A percentile compares a stretch with the other conserved stretches of the same genome.
phyloP scores from a whole-genome alignment of 164 flowering plant genomes.

The Vitis rotundifolia region DNA sequence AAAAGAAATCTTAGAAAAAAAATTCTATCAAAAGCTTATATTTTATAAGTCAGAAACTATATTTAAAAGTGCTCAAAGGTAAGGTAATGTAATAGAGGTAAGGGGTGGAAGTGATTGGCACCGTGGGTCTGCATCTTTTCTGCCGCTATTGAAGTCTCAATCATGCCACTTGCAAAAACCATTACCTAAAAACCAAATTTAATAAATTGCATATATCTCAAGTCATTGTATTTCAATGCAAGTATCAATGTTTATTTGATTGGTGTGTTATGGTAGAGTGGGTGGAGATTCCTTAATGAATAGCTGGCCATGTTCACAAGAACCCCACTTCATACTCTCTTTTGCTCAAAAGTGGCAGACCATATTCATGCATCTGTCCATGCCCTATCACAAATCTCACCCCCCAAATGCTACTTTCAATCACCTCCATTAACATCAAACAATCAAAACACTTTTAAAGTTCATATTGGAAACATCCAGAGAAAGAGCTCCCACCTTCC shows the following conservation, averaged over 20 bases:
- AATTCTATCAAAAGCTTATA: too few relatives aligned
- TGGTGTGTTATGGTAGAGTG: background rate
- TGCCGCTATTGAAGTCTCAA: background rate
- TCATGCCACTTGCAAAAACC: background rate
- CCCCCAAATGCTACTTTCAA: too few relatives aligned
- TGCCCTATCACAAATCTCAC: background rate
- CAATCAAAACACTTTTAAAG: too few relatives aligned
- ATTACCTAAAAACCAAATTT: background rate
- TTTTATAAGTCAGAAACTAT: too few relatives aligned
- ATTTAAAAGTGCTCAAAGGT: too few relatives aligned
- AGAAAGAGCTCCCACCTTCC: too few relatives aligned
- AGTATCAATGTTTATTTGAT: background rate
- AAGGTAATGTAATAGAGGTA: too few relatives aligned
- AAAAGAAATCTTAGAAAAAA: too few relatives aligned
- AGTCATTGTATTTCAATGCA: background rate
- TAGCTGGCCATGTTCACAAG: conserved; percentile 20
- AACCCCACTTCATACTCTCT: conserved; percentile 3
- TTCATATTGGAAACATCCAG: too few relatives aligned
- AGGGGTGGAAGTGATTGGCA: too few relatives aligned
- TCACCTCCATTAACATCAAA: too few relatives aligned
- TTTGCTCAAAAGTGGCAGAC: conserved; percentile 19
- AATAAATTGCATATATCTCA: background rate
- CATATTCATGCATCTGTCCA: conserved; percentile 6
- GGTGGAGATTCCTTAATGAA: background rate
- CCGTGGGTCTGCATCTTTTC: too few relatives aligned